Evolutionary conservation across 345 rosid genomes (phyloP), one percentile per base, ranked within the genome.

Genomic region (Eucalyptus erythrocorys): DNA sequence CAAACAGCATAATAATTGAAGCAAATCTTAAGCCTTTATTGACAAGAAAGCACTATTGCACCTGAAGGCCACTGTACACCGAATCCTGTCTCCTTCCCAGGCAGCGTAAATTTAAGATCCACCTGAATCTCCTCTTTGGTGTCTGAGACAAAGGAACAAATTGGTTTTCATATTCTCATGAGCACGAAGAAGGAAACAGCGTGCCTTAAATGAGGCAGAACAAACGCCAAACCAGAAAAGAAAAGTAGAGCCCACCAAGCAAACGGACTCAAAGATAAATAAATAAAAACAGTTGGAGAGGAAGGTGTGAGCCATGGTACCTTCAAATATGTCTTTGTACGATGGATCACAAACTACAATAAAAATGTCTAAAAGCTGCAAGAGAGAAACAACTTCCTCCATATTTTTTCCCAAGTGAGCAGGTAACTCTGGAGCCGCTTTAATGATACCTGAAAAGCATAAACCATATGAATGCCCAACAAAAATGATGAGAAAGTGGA

Each of bases 81-180:
- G 99, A 97, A 90, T 97, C 99, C 90, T 97, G 99, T 89, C 99
- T 97, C 99, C 92, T 96, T 96, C 86, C 98, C 99, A 17, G 99
- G 99, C 86, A 96, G 90, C 51, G 98, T 91, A 79, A 96, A 96
- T 91, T 94, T 96, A 84, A 97, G 95, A 90, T 94, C 94, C 45
- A 94, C 93, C 45, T 87, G 89, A 87, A 96, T 90, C 27, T 92
- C 88, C 48, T 93, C 96, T 88, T 90, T 87, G 79, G 94, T 89
- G 34, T 96, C 99, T 97, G 91, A 87, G 85, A 91, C 76, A 81
- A 88, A 86, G 8, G 42, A 51, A 88, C 16, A 85, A 80, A 89
- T 71, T 50, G 84, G 82, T 68, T 92, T 89, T 55, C 85, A 61
- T 43, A 87, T 81, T 85, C 32, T 84, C 40, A 8, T 16, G n/a